Base-by-base conservation (phyloP, 176 grass and related monocot genomes). In the Leersia perrieri region DNA sequence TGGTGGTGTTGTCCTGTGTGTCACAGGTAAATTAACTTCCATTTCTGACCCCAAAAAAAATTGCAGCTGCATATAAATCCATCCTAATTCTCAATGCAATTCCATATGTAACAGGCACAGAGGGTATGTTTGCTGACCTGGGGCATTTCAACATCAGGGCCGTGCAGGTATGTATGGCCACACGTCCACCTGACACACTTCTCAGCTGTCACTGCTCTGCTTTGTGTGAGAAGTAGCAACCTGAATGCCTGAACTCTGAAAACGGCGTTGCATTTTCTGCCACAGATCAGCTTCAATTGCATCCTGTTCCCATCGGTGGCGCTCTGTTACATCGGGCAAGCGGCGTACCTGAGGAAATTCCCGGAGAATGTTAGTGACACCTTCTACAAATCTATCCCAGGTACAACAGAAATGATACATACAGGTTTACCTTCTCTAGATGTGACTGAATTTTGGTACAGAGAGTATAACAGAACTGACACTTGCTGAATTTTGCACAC, bases 381-480 rank as follows among this genome's bases (percentile, higher is more conserved):
- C 31, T 97, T 97, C 68, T 97, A 86, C n/a, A 94, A 39, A 75
- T 94, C 94, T 30, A 94, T 84, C 74, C 94, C 91, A 82, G 91
- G 94, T 89, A 87, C 39, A 25, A 42, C 20, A 33, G 47, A 66
- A 68, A 73, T 32, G 61, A 53, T 30, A 8, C 23, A 0, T 69
- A 3, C 0, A 63, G 14, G 71, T 61, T 75, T 63, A 7, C 45
- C 13, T 16, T 13, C 40, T 63, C 49, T 38, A 27, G n/a, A 73
- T 42, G 25, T 8, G n/a, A 58, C 6, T 33, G 33, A 25, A 3
- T 62, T 41, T 58, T 58, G 53, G 8, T 58, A 11, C 53, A 16
- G n/a, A 14, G 44, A 80, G 55, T 3, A 27, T 22, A 36, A 1
- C 12, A 84, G 7, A 5, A 58, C 3, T 51, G 44, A 45, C 0